Conservation (phyloP, 1,139 yeast species). For the Scheffersomyces quercinus region DNA sequence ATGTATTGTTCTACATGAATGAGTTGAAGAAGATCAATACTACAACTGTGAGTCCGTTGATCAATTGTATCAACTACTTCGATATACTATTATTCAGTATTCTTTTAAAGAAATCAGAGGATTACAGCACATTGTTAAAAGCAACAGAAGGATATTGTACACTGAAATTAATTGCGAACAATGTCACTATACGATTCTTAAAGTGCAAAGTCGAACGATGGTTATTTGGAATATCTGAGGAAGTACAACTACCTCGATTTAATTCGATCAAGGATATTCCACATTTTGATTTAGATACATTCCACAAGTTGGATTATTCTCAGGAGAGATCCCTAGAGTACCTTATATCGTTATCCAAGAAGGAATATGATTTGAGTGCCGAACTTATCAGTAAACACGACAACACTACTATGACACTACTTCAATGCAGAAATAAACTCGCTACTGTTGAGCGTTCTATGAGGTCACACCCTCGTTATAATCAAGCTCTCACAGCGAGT, state of each 20-base stretch:
- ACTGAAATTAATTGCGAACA: no score
- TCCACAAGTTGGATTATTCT: background rate
- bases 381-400: no score
- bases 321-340: background rate
- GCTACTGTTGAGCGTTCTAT: background rate
- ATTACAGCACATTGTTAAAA: background rate
- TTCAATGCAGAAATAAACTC: no score
- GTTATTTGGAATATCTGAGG: no score
- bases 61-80: constrained; percentile 26
- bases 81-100: constrained; percentile 17
- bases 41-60: constrained; percentile 25
- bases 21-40: constrained; percentile 46
- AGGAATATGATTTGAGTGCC: background rate
- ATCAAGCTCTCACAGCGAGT: background rate
- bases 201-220: no score
- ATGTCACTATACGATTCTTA: no score
- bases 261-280: background rate
- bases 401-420: no score
- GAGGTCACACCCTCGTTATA: background rate
- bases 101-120: constrained; percentile 12
- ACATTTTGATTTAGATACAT: background rate
- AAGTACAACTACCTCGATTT: no score
- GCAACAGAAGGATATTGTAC: no score
- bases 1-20: constrained; percentile 47
- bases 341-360: background rate